Base-by-base conservation (phyloP, 306 rosid genomes). In the Cotoneaster glaucophyllus region DNA sequence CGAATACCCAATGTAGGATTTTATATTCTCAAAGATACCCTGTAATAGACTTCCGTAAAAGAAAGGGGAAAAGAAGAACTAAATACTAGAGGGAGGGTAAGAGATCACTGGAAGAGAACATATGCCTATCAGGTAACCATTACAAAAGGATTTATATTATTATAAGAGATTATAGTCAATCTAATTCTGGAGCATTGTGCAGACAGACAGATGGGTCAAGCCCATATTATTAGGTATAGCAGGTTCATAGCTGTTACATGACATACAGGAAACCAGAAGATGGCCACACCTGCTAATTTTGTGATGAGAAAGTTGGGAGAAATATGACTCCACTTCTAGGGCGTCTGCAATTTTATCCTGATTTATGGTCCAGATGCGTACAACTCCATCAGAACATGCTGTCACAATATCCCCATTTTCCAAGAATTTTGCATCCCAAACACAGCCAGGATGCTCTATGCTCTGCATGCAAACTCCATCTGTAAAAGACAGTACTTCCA, bases 401-500 rank as follows among this genome's bases (percentile, higher is more conserved):
- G 98, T 95, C 76, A 86, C 97, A 67, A 95, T 87, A 86, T 95
- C 97, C 57, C 97, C 98, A 74, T 92, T 92, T 83, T 87, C 98
- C 89, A 95, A 73, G 88, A 95, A 95, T 78, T 95, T 95, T 70
- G 87, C 88, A 83, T 95, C 97, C 98, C 98, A 95, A 80, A 95
- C 92, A 52, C 98, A 95, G 73, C 97, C 98, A 74, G 98, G 98
- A 89, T 95, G 97, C 79, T 90, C 98, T 80, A 95, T 90, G 84
- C 97, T 89, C 84, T 95, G 97, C 69, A 90, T 89, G 79, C 98
- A 95, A 77, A 77, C 85, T 59, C 97, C 98, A 84, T 95, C 97
- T 95, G 86, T 37, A 73, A 78, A 83, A 66, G 45, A 79, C 48
- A 75, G 44, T n/a, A 58, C 32, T 64, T 64, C 4, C 45, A 54